Base-by-base conservation (phyloP, 2,329 filamentous ascomycete genomes). In the Parafenestella ontariensis region DNA sequence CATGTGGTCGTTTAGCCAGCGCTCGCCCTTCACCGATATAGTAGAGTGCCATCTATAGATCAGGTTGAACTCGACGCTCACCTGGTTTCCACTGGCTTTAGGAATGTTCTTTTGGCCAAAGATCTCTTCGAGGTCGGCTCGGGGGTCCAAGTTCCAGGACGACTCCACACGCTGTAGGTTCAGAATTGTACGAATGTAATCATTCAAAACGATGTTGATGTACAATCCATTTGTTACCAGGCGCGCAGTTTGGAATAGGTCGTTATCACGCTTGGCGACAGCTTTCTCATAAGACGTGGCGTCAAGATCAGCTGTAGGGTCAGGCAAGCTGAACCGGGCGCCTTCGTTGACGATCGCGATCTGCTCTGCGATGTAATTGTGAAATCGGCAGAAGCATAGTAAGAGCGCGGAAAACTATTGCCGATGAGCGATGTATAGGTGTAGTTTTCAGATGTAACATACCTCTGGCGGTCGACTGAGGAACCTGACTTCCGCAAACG, bases 41-140 rank as follows among this genome's bases (percentile, higher is more conserved):
- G 87, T 87, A 3, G 89, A 90, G 78, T 94, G 90, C 89, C 90
- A 94, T 60, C 90, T 83, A 73, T 95, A 94, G 66, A 89, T 87
- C 9, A 95, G 81, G 70, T 93, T 94, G 81, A 95, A 95, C 76
- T 95, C 91, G 6, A 88, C 89, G 0, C 89, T 92, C 9, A 92
- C 89, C 60, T 88, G 86, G 66, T 93, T 94, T 50, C 91, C 91
- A 0, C 89, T 85, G 41, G 89, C 91, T 11, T 85, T 82, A 43
- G 89, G 85, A 0, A 87, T 84, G 2, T 82, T 70, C 18, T 79
- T 78, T 74, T 85, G 87, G 66, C 87, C 84, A 26, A 57, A 39
- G 7, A 31, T 36, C 18, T 46, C n/a, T 9, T 36, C 18, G 13
- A 34, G n/a, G 10, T 54, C 17, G 5, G 20, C 39, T 3, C 55